A percentile compares a stretch with the other conserved stretches of the same genome.
Conservation (phyloP, 2,329 filamentous ascomycete species). For the Diaporthe vexans region DNA sequence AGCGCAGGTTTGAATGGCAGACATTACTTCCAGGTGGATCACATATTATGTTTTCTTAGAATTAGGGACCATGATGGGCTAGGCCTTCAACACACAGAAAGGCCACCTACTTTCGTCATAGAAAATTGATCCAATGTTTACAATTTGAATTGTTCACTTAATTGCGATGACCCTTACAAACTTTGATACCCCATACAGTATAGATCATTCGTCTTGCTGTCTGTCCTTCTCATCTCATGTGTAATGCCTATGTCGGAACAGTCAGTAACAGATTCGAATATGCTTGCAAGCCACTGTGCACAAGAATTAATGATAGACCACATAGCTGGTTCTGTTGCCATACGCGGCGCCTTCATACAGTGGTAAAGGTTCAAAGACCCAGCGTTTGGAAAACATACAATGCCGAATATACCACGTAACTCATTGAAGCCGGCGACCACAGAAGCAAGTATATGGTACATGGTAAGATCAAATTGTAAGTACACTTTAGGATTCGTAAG, state of each 20-base stretch:
- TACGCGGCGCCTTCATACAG: no score
- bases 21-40: not conserved
- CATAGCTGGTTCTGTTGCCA: not conserved
- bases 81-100: not conserved
- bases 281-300: not conserved
- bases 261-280: no score
- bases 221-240: not conserved
- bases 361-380: no score
- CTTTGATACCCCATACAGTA: not conserved
- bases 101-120: not conserved
- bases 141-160: not conserved
- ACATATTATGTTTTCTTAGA: not conserved
- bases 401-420: not conserved
- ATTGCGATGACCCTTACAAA: not conserved
- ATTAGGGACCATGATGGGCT: not conserved
- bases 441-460: constrained; percentile 11
- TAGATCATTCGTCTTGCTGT: not conserved
- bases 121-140: not conserved
- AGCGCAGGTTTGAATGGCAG: constrained; percentile 51
- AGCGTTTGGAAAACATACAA: no score
- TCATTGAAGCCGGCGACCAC: not conserved
- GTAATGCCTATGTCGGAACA: not conserved
- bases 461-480: not conserved
- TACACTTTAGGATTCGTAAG: constrained; percentile 4
- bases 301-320: not conserved